phyloP scores from a whole-genome alignment of 257 asterid genomes.

The Nicotiana paniculata region DNA sequence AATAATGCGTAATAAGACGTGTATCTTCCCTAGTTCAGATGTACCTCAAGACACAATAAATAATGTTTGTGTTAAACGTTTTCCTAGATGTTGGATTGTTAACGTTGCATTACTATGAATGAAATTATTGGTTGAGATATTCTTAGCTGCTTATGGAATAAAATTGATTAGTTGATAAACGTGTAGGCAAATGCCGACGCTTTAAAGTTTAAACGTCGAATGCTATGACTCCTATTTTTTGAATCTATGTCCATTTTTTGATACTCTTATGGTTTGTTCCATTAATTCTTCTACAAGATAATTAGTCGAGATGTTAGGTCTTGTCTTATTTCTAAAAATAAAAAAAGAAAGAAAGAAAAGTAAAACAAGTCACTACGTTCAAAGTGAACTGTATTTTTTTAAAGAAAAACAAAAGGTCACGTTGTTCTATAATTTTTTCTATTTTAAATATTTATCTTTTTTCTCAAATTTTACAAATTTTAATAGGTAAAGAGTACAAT shows the following conservation, averaged over 20 bases:
- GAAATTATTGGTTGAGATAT: neutral
- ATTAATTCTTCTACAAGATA: neutral
- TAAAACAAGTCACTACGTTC: too few relatives aligned
- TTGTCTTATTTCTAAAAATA: neutral
- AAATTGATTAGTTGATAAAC: neutral
- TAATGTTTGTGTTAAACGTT: neutral
- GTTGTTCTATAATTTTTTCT: too few relatives aligned
- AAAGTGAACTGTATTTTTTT: neutral
- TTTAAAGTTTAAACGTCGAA: neutral
- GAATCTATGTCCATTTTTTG: neutral
- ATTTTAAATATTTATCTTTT: too few relatives aligned
- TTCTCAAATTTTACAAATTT: too few relatives aligned
- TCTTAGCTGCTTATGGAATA: neutral
- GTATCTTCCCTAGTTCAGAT: neutral
- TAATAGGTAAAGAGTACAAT: too few relatives aligned
- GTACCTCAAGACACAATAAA: neutral
- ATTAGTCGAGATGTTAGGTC: neutral
- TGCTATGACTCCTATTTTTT: neutral
- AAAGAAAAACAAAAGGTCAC: too few relatives aligned
- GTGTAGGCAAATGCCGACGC: neutral
- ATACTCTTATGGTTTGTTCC: neutral
- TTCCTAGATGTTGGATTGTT: neutral
- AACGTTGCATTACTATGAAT: neutral
- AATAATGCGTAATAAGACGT: too few relatives aligned
- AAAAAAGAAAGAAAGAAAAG: too few relatives aligned